Conservation (phyloP, 2,329 filamentous ascomycete genomes). For the Geoglossum cookeanum region DNA sequence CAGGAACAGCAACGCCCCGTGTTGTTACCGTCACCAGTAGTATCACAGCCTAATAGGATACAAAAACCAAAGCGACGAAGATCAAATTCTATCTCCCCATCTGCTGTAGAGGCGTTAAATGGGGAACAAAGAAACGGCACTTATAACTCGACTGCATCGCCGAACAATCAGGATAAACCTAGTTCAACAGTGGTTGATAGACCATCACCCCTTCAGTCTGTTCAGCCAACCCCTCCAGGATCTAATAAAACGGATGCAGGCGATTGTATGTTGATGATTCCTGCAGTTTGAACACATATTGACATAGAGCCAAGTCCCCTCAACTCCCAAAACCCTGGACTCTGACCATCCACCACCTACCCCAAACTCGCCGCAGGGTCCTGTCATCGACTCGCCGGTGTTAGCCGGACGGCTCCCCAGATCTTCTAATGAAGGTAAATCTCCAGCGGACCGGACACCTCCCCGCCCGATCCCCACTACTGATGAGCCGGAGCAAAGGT, state of each 20-base stretch:
- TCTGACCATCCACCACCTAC: background rate
- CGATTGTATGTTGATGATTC: background rate
- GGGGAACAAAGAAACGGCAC: background rate
- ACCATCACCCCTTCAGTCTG: background rate
- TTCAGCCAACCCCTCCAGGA: background rate
- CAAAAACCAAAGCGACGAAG: background rate
- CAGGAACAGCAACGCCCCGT: background rate
- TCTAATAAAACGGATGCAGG: background rate
- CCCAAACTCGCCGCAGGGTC: background rate
- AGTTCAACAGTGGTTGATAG: background rate
- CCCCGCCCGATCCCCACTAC: background rate
- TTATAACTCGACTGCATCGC: background rate
- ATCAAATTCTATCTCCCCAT: background rate
- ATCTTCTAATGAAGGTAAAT: background rate
- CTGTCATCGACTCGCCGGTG: background rate
- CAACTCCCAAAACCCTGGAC: background rate
- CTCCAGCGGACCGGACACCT: background rate
- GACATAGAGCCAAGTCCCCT: background rate
- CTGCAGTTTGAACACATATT: background rate
- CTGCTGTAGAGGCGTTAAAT: background rate
- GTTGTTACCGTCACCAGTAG: background rate
- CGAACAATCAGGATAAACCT: background rate
- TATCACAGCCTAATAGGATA: background rate
- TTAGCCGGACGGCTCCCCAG: background rate
- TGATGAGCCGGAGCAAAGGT: background rate